Conservation (phyloP, 164 flowering plant species). For the Nymphaea colorata region DNA sequence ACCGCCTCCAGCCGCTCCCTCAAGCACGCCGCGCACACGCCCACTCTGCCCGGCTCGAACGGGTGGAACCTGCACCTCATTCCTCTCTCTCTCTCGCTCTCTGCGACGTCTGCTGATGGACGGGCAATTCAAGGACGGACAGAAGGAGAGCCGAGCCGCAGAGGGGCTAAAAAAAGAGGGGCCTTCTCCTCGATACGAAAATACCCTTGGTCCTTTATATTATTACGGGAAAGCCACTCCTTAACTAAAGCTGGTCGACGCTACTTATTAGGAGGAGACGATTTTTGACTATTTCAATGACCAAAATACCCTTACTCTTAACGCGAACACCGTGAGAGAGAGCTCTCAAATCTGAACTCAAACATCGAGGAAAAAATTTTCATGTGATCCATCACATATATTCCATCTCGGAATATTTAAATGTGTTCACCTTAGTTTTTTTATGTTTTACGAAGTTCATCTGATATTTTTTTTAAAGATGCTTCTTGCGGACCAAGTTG, state of each 20-base stretch:
- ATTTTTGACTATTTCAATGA: neutral
- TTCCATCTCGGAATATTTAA: too few species aligned
- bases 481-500: too few species aligned
- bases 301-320: neutral
- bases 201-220: neutral
- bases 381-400: too few species aligned
- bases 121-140: neutral
- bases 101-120: neutral
- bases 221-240: neutral
- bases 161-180: neutral
- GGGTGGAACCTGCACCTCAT: slow-evolving; percentile 12
- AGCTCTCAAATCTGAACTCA: too few species aligned
- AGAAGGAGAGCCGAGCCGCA: neutral
- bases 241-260: neutral
- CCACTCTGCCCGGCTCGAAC: slow-evolving; percentile 1
- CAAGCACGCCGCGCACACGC: slow-evolving; percentile 8
- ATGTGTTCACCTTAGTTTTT: too few species aligned
- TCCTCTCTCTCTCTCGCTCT: neutral
- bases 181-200: too few species aligned
- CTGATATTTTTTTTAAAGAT: too few species aligned
- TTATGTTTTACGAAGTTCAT: too few species aligned
- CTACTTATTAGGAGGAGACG: neutral
- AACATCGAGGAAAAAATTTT: too few species aligned
- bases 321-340: too few species aligned
- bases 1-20: slow-evolving; percentile 3